Evolutionary conservation across 2,329 filamentous ascomycete genomes (phyloP).

Genomic region (Sphaerostilbella broomeana): DNA sequence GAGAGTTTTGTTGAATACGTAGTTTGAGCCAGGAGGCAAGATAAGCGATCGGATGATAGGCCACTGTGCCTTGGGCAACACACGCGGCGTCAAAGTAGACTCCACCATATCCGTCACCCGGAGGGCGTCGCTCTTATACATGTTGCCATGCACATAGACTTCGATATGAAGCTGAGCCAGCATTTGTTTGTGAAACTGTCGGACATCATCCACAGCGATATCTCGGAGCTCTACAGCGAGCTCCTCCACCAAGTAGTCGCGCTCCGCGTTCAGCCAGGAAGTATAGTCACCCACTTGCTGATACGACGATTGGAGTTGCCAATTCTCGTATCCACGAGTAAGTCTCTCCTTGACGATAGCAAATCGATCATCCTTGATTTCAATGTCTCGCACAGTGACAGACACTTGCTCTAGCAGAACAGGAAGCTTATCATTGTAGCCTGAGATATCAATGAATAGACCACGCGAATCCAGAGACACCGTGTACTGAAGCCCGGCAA

Average conservation of each 20-base stretch:
- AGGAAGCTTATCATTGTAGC: constrained; percentile 94
- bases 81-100: constrained; percentile 64
- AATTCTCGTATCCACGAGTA: constrained; percentile 72
- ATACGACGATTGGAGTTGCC: constrained; percentile 82
- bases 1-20: constrained; percentile 71
- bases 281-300: constrained; percentile 80
- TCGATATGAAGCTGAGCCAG: constrained; percentile 83
- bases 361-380: constrained; percentile 82
- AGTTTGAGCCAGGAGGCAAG: constrained; percentile 74
- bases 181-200: constrained; percentile 71
- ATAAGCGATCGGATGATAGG: constrained; percentile 69
- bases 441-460: constrained; percentile 70
- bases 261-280: constrained; percentile 70
- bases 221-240: constrained; percentile 67
- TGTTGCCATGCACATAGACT: constrained; percentile 80
- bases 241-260: constrained; percentile 73
- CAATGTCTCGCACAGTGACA: constrained; percentile 73
- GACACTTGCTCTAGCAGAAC: constrained; percentile 88
- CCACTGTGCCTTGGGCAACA: constrained; percentile 72
- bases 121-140: constrained; percentile 89
- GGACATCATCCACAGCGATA: constrained; percentile 68
- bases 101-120: constrained; percentile 79
- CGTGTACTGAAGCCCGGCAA: constrained; percentile 80
- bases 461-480: constrained; percentile 68
- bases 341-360: constrained; percentile 84